phyloP scores from a whole-genome alignment of 108 stramenopile species.

The Schizochytrium sp. region DNA sequence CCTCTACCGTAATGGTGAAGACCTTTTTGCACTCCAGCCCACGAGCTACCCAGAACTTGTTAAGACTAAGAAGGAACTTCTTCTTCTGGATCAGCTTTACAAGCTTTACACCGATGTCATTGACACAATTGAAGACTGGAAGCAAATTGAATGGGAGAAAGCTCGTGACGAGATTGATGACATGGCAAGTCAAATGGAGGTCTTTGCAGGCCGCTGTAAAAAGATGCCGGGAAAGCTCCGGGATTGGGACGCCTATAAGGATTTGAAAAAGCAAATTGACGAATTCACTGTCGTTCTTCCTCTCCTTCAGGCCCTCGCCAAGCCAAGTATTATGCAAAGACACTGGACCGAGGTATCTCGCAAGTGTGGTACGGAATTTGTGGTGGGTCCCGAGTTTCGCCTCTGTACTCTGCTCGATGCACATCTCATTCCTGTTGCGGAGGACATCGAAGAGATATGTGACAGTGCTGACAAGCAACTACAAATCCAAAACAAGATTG shows the following conservation, averaged over 20 bases:
- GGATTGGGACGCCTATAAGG: conserved; percentile 85
- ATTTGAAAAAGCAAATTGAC: conserved; percentile 84
- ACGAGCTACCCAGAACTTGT: conserved; percentile 86
- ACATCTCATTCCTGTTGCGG: conserved; percentile 72
- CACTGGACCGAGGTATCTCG: conserved; percentile 88
- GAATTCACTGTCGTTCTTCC: conserved; percentile 87
- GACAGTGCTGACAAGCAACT: conserved; percentile 90
- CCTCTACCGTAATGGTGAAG: conserved; percentile 85
- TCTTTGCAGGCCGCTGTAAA: conserved; percentile 83
- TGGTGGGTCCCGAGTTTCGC: conserved; percentile 83
- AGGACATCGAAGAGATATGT: conserved; percentile 88
- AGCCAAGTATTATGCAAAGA: conserved; percentile 84
- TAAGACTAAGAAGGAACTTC: conserved; percentile 84
- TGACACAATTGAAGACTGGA: conserved; percentile 85
- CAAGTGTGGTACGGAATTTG: conserved; percentile 79
- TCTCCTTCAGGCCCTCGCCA: conserved; percentile 84
- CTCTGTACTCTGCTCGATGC: conserved; percentile 79
- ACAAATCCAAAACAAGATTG: conserved; percentile 83
- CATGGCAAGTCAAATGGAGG: conserved; percentile 85
- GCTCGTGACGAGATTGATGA: conserved; percentile 80
- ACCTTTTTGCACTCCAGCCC: conserved; percentile 84
- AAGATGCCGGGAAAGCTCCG: conserved; percentile 86
- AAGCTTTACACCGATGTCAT: conserved; percentile 88
- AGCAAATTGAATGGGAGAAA: conserved; percentile 82
- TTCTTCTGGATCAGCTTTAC: conserved; percentile 86